Evolutionary conservation across 2,329 filamentous ascomycete genomes (phyloP), one percentile per base, ranked within the genome.

Genomic region (Sporothrix curviconia): DNA sequence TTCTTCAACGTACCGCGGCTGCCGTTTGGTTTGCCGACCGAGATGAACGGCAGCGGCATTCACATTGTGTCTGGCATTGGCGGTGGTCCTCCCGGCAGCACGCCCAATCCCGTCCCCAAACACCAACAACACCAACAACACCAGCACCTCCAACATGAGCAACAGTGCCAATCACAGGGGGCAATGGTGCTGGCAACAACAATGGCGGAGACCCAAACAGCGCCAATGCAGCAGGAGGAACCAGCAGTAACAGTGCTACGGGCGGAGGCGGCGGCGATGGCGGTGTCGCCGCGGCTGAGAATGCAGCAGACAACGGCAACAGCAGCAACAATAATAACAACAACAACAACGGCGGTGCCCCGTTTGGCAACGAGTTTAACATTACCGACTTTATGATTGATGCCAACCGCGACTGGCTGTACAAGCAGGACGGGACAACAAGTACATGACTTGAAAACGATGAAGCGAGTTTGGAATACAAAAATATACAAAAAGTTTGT

Each of bases 1-100:
- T 96, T 95, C 68, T 96, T 96, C 77, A 96, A 96, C 68, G 84
- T 95, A 57, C 92, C 92, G 1, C 78, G 90, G 17, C 74, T 96
- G 24, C 80, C 82, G 0, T 71, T 80, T 22, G 73, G 73, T 30
- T 71, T 73, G 12, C 62, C 66, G 28, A 60, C 56, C 15, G 65
- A 63, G 28, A 59, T 58, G 36, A 58, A n/a, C 14, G 47, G 49
- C 24, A 59, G 39, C 22, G 52, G 59, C 34, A 53, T 44, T 17
- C 28, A 52, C 14, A 43, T 52, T 14, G 52, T 52, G 44, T 51
- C 52, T 8, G 58, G 52, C 4, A 56, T 54, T 15, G 57, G 22
- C 4, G 39, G 46, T 7, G 50, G 32, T 6, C 30, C 11, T 14
- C 7, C 28, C 24, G 42, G 22, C 42, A 32, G 28, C 28, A 32